Conservation (phyloP, 2,329 filamentous ascomycete genomes). For the Tolypocladium paradoxum region DNA sequence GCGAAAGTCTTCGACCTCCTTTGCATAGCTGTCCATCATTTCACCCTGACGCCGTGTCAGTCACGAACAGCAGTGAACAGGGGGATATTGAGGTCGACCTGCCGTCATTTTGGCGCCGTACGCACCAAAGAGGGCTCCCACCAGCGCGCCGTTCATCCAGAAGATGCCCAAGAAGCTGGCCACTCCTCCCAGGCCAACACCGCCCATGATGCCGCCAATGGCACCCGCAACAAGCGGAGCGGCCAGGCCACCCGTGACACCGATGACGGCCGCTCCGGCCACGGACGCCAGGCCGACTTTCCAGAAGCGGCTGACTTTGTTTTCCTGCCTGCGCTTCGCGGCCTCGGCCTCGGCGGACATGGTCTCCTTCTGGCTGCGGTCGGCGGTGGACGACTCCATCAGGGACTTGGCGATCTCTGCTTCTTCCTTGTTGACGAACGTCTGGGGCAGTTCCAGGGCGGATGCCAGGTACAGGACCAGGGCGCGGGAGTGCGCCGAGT, state of each 20-base stretch:
- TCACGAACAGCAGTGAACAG: not conserved
- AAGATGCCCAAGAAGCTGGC: constrained; percentile 79
- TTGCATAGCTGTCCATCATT: constrained; percentile 81
- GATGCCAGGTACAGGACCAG: constrained; percentile 59
- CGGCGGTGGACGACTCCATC: constrained; percentile 48
- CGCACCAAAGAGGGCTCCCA: constrained; percentile 80
- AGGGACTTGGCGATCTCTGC: constrained; percentile 65
- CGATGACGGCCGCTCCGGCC: constrained; percentile 81
- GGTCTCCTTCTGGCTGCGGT: constrained; percentile 25
- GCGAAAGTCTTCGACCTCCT: constrained; percentile 69
- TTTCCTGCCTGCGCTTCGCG: constrained; percentile 60
- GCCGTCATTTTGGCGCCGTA: constrained; percentile 68
- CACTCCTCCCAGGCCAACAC: constrained; percentile 73
- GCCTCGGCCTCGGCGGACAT: constrained; percentile 71
- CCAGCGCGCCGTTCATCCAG: constrained; percentile 74
- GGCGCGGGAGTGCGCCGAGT: constrained; percentile 62
- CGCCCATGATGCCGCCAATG: constrained; percentile 74
- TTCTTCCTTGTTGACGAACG: constrained; percentile 57
- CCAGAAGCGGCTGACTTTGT: constrained; percentile 63
- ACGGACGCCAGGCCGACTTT: constrained; percentile 86
- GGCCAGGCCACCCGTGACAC: constrained; percentile 82
- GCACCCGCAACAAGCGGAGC: constrained; percentile 81
- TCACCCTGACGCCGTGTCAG: constrained; percentile 40
- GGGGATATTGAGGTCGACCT: constrained; percentile 4
- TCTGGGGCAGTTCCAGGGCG: constrained; percentile 51